Conservation (phyloP, 2,329 filamentous ascomycete genomes). For the Colletotrichum lini region DNA sequence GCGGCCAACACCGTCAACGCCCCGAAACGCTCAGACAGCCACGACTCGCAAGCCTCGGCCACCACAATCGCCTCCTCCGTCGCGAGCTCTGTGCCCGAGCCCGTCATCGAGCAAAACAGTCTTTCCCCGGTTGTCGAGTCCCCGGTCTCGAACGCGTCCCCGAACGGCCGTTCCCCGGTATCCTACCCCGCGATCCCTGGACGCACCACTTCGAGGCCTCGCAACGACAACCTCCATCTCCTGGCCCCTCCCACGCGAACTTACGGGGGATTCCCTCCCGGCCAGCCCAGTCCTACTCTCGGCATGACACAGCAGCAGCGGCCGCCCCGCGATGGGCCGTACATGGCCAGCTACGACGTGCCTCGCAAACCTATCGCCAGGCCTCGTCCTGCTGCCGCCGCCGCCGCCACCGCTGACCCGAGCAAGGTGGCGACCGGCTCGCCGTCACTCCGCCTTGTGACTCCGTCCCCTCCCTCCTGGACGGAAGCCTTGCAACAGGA, state of each 20-base stretch:
- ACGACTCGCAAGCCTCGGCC: constrained; percentile 47
- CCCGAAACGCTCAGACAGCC: constrained; percentile 40
- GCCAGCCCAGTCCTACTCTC: constrained; percentile 60
- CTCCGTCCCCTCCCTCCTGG: constrained; percentile 49
- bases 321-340: constrained; percentile 27
- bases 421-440: constrained; percentile 44
- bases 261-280: constrained; percentile 52
- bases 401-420: constrained; percentile 20
- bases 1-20: not conserved
- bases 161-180: constrained; percentile 51
- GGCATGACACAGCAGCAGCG: constrained; percentile 50
- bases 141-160: constrained; percentile 49
- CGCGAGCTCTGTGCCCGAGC: constrained; percentile 39
- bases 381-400: constrained; percentile 4
- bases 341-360: constrained; percentile 42
- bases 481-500: constrained; percentile 25
- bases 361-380: constrained; percentile 36
- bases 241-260: constrained; percentile 53
- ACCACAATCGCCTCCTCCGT: constrained; percentile 57
- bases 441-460: constrained; percentile 56
- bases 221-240: constrained; percentile 48
- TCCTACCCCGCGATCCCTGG: constrained; percentile 51
- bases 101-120: constrained; percentile 48
- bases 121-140: constrained; percentile 67
- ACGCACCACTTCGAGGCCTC: constrained; percentile 34